Evolutionary conservation across 345 rosid genomes (phyloP).

Genomic region (Erodium maritimum): DNA sequence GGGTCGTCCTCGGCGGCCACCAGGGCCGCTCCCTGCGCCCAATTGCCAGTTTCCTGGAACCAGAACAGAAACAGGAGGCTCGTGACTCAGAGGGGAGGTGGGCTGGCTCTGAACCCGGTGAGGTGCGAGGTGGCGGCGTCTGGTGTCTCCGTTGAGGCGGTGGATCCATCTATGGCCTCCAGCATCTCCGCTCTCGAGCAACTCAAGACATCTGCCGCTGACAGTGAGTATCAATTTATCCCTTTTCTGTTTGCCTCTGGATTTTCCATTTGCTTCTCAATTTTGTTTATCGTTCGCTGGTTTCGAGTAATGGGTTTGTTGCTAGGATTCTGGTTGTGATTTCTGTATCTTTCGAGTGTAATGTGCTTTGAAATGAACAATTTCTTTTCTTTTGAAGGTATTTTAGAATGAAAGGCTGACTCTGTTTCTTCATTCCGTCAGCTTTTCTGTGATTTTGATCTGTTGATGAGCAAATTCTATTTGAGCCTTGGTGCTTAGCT

Average conservation of each 20-base stretch:
- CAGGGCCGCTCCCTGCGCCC: constrained; percentile 19
- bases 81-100: constrained; percentile 14
- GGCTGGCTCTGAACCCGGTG: constrained; percentile 10
- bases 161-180: constrained; percentile 23
- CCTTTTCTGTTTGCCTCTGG: background rate
- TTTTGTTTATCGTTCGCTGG: background rate
- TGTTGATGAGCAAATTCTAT: background rate
- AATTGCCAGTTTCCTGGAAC: constrained; percentile 14
- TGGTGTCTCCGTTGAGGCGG: constrained; percentile 6
- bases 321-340: background rate
- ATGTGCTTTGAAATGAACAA: background rate
- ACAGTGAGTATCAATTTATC: constrained; percentile 23
- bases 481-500: background rate
- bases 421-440: too few relatives aligned
- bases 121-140: constrained; percentile 33
- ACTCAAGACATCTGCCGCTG: constrained; percentile 57
- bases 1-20: constrained; percentile 15
- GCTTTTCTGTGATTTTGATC: background rate
- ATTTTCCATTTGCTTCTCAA: background rate
- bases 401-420: too few relatives aligned
- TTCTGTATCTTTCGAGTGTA: background rate
- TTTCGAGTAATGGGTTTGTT: constrained; percentile 2
- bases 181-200: constrained; percentile 51
- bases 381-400: too few relatives aligned
- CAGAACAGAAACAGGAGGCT: constrained; percentile 16